phyloP scores from a whole-genome alignment of 1,139 yeast species.

The Debaryomyces robertsiae region DNA sequence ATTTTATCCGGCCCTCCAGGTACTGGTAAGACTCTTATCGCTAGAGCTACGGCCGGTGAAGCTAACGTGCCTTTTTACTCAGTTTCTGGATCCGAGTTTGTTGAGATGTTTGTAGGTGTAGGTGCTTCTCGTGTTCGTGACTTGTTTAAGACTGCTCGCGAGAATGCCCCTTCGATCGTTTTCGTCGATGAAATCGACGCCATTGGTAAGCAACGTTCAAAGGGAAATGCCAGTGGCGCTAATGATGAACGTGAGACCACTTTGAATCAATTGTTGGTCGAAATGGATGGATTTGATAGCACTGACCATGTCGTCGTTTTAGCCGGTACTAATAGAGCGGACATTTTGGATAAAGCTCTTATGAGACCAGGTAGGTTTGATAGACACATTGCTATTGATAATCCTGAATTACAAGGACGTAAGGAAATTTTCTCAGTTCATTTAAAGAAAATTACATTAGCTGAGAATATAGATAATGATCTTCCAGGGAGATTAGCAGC shows the following conservation, averaged over 20 bases:
- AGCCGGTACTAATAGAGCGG: conserved; percentile 97
- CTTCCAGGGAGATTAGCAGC: conserved; percentile 90
- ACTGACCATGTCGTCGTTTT: conserved; percentile 92
- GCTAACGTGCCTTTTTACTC: conserved; percentile 96
- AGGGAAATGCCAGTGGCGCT: conserved; percentile 81
- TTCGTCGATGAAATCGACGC: conserved; percentile 98
- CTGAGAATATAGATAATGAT: conserved; percentile 39
- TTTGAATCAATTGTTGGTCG: conserved; percentile 89
- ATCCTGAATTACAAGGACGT: conserved; percentile 92
- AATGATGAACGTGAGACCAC: conserved; percentile 98
- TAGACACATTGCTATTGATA: conserved; percentile 87
- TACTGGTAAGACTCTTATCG: conserved; percentile 95
- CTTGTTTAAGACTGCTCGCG: conserved; percentile 87
- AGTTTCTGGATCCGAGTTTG: conserved; percentile 97
- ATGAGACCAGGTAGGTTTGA: conserved; percentile 98
- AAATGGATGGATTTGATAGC: conserved; percentile 95
- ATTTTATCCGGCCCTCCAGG: conserved; percentile 99
- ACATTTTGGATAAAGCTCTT: conserved; percentile 87
- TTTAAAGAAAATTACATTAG: conserved; percentile 63
- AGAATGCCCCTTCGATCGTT: conserved; percentile 89
- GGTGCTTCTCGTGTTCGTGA: conserved; percentile 98
- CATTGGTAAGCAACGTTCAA: conserved; percentile 90
- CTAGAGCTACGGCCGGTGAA: conserved; percentile 99
- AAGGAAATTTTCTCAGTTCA: conserved; percentile 90
- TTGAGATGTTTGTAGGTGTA: conserved; percentile 98